Conservation (phyloP, 225 moss, liverwort and hornwort species). For the Polytrichum formosum region DNA sequence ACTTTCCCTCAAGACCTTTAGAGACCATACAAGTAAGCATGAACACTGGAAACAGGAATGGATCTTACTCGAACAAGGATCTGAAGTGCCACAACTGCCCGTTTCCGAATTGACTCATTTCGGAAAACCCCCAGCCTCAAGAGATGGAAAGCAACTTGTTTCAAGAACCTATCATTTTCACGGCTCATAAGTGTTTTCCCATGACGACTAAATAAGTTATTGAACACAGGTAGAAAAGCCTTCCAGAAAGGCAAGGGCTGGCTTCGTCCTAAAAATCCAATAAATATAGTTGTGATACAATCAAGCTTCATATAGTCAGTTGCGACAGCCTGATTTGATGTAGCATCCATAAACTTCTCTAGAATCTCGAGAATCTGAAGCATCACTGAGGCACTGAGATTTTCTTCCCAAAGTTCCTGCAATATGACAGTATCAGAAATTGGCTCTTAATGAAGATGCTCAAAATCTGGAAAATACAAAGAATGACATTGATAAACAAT, state of each 20-base stretch:
- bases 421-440: not conserved
- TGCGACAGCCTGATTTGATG: constrained; percentile 63
- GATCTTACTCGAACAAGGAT: constrained; percentile 85
- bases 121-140: constrained; percentile 89
- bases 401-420: constrained; percentile 98
- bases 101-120: constrained; percentile 86
- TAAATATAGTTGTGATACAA: constrained; percentile 81
- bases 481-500: no score
- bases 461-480: not conserved
- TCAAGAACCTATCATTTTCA: constrained; percentile 95
- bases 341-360: constrained; percentile 81
- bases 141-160: constrained; percentile 93
- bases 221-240: constrained; percentile 86
- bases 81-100: constrained; percentile 90
- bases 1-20: no score
- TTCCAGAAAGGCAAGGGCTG: constrained; percentile 93
- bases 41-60: not conserved
- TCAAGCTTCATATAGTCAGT: constrained; percentile 87
- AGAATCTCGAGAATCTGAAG: constrained; percentile 80
- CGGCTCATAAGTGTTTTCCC: constrained; percentile 89
- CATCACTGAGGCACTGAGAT: constrained; percentile 83
- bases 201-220: constrained; percentile 67
- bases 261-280: constrained; percentile 82
- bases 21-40: not conserved
- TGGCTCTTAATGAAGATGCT: not conserved